phyloP scores from a whole-genome alignment of 2,329 filamentous ascomycete genomes.

The Curvularia lunata region DNA sequence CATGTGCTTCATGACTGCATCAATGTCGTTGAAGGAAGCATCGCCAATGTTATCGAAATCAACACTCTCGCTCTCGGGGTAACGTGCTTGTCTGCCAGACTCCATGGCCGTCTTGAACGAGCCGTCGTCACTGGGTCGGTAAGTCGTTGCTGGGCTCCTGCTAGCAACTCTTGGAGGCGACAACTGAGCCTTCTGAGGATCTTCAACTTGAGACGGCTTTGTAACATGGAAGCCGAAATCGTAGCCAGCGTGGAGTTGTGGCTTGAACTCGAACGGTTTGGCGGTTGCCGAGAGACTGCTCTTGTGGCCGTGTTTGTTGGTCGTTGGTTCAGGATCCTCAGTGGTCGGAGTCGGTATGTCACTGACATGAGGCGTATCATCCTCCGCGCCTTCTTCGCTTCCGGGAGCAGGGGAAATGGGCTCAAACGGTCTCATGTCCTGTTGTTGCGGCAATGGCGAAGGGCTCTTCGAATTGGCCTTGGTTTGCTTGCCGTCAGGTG shows the following conservation, averaged over 20 bases:
- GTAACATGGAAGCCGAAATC: constrained; percentile 50
- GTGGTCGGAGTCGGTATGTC: constrained; percentile 40
- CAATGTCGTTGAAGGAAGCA: constrained; percentile 79
- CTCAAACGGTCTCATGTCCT: constrained; percentile 16
- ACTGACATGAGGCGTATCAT: constrained; percentile 39
- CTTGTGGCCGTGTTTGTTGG: constrained; percentile 42
- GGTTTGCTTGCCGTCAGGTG: constrained; percentile 35
- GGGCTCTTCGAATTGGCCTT: constrained; percentile 36
- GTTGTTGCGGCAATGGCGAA: constrained; percentile 27
- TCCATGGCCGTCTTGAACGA: constrained; percentile 49
- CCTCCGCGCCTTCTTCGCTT: constrained; percentile 21
- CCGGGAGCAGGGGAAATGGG: constrained; percentile 16
- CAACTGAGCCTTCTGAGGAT: constrained; percentile 27
- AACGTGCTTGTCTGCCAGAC: constrained; percentile 39
- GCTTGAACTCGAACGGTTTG: constrained; percentile 66
- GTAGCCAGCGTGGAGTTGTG: constrained; percentile 39
- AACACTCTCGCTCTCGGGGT: constrained; percentile 47
- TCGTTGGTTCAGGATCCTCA: constrained; percentile 32
- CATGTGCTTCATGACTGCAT: constrained; percentile 88
- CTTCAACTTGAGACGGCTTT: constrained; percentile 44
- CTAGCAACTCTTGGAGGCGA: constrained; percentile 35
- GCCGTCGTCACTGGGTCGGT: constrained; percentile 49
- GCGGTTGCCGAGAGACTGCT: constrained; percentile 73
- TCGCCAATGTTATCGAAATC: constrained; percentile 46
- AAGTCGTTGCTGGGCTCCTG: constrained; percentile 50